These are phyloP conservation scores for Phytophthora melonis DNA, from an alignment of 352 stramenopile species.

Conservation along the genomic window DNA sequence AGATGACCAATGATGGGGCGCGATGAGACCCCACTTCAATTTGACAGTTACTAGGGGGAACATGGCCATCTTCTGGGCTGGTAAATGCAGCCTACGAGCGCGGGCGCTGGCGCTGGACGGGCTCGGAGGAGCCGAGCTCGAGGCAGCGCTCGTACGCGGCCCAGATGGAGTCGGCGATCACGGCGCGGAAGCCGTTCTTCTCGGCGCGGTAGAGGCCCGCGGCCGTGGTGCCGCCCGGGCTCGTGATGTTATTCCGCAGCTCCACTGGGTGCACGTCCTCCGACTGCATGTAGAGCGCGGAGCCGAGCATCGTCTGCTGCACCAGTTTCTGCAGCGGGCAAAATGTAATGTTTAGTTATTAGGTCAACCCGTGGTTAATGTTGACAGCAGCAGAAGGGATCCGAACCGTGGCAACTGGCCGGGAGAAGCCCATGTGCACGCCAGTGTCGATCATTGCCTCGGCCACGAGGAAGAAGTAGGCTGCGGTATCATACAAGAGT, in stretches of 20 bases:
- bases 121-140: conserved; percentile 92
- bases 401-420: conserved; percentile 89
- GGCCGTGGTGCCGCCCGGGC: conserved; percentile 94
- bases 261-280: conserved; percentile 92
- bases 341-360: too few species aligned
- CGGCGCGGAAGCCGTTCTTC: conserved; percentile 94
- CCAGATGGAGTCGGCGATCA: conserved; percentile 96
- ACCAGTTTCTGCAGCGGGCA: conserved; percentile 82
- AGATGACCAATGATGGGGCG: background rate
- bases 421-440: conserved; percentile 96
- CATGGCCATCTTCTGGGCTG: too few species aligned
- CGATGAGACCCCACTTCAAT: conserved; percentile 8
- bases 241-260: conserved; percentile 96
- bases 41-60: background rate
- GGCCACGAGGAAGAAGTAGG: conserved; percentile 96
- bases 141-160: conserved; percentile 94
- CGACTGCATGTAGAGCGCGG: conserved; percentile 94
- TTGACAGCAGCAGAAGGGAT: too few species aligned
- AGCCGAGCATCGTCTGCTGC: conserved; percentile 95
- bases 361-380: too few species aligned
- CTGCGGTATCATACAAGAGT: conserved; percentile 32
- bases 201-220: conserved; percentile 96
- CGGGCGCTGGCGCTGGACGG: conserved; percentile 70
- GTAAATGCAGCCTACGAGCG: conserved; percentile 46
- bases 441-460: conserved; percentile 96